Evolutionary conservation across 1,284 basidiomycete genomes (phyloP).

Genomic region (Malassezia sp.): DNA sequence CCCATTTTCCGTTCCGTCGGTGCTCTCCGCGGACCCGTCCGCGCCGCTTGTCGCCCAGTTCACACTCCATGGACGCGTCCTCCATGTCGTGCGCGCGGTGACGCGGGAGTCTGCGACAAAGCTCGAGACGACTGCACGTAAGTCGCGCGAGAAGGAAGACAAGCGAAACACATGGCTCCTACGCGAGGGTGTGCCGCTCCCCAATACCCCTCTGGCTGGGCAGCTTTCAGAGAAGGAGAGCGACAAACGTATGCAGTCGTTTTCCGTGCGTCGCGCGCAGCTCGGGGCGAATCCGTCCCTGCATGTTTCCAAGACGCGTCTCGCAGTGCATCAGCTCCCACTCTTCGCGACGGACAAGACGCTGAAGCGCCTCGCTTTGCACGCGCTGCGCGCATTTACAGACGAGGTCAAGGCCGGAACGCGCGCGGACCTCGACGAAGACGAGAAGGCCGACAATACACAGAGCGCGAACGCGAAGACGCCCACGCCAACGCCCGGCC

Average conservation of each 20-base stretch:
- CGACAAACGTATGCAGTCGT: conserved; percentile 33
- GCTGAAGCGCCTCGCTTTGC: conserved; percentile 72
- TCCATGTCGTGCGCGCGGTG: conserved; percentile 81
- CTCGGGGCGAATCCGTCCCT: conserved; percentile 75
- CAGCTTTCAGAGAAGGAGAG: conserved; percentile 26
- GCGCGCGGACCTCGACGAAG: conserved; percentile 57
- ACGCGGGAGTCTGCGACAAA: conserved; percentile 74
- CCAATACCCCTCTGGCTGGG: conserved; percentile 26
- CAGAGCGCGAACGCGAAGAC: conserved; percentile 19
- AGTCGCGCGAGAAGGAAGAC: conserved; percentile 70
- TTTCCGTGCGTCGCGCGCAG: conserved; percentile 36
- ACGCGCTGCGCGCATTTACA: conserved; percentile 69
- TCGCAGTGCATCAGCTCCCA: conserved; percentile 84
- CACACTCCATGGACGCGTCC: conserved; percentile 80
- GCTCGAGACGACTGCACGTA: conserved; percentile 73
- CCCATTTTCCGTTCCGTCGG: conserved; percentile 38
- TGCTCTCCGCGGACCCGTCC: conserved; percentile 76
- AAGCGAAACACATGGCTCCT: conserved; percentile 92
- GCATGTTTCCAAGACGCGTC: conserved; percentile 83
- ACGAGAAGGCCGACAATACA: conserved; percentile 57
- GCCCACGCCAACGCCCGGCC: conserved; percentile 33
- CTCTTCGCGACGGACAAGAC: conserved; percentile 77
- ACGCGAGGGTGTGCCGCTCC: conserved; percentile 58
- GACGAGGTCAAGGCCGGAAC: conserved; percentile 61
- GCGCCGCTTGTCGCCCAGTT: conserved; percentile 69